phyloP scores from a whole-genome alignment of 495 filamentous ascomycete genomes.

The Daldinia grandis region DNA sequence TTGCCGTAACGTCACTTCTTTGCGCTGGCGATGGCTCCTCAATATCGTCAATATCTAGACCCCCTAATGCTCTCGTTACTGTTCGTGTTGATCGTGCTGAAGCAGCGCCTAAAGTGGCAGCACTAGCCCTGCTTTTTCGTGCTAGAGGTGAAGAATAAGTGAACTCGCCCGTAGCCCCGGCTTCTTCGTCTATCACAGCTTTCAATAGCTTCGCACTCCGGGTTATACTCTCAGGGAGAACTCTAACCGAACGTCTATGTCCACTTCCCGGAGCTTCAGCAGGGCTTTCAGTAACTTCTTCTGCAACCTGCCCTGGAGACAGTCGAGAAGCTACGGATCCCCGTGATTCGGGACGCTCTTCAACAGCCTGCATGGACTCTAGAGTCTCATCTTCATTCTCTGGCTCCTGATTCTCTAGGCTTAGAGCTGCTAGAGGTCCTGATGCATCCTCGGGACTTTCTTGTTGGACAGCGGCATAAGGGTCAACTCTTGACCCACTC shows the following conservation, averaged over 20 bases:
- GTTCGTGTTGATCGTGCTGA: slow-evolving; percentile 34
- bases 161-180: slow-evolving; percentile 29
- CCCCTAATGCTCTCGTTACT: slow-evolving; percentile 19
- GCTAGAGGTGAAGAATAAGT: slow-evolving; percentile 53
- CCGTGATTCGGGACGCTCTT: slow-evolving; percentile 16
- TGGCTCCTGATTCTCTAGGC: slow-evolving; percentile 8
- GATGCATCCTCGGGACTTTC: slow-evolving; percentile 27
- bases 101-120: slow-evolving; percentile 21
- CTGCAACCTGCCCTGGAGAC: slow-evolving; percentile 28
- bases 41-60: slow-evolving; percentile 3
- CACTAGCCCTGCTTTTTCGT: slow-evolving; percentile 48
- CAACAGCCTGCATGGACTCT: slow-evolving; percentile 8
- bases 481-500: slow-evolving; percentile 24
- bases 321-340: slow-evolving; percentile 24
- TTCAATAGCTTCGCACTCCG: slow-evolving; percentile 48
- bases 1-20: slow-evolving; percentile 31
- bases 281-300: slow-evolving; percentile 60
- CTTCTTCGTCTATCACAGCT: slow-evolving; percentile 42
- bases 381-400: slow-evolving; percentile 15
- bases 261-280: slow-evolving; percentile 58
- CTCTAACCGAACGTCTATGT: slow-evolving; percentile 46
- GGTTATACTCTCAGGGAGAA: slow-evolving; percentile 38
- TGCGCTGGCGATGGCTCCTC: slow-evolving; percentile 32
- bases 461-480: slow-evolving; percentile 24
- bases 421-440: slow-evolving; percentile 9